Evolutionary conservation across 257 asterid genomes (phyloP), one percentile per base, ranked within the genome.

Genomic region (Thymus quinquecostatus): DNA sequence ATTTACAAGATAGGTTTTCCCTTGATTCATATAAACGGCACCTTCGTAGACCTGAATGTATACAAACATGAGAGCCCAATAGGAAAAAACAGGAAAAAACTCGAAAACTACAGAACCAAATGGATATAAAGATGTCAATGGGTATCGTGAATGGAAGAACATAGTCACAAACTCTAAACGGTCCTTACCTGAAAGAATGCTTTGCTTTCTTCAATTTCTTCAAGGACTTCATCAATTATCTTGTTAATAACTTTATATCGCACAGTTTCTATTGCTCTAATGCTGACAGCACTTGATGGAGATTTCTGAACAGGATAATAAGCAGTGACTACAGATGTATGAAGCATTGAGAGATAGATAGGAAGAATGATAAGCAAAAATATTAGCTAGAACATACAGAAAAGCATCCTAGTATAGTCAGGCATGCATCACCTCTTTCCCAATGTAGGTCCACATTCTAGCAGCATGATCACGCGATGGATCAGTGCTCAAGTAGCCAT

Each of bases 191-290:
- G 97, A 81, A 94, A 94, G 85, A 94, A 91, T 74, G 97, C 95
- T 83, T 71, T 86, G 88, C 97, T 91, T 79, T 94, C 98, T 82
- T 94, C 98, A 78, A 94, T 86, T 83, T 94, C 98, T 91, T 94
- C 98, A 53, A 94, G 86, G 76, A 87, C 85, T 82, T 89, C 94
- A 62, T 86, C 72, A 72, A 73, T 94, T 75, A 68, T 82, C 81
- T 77, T 72, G 84, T 91, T 91, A 64, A 89, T 84, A 62, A 94
- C 98, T 85, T 82, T 86, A 82, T 85, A 94, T 36, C 90, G 85
- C 80, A 78, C 89, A 49, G 85, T 69, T 76, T 91, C 98, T 66
- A 91, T 94, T 74, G 96, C 90, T 64, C 98, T 87, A 75, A 91
- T 80, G 75, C 82, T 85, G n/a, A 94, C 86, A 69, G 77, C 67